phyloP scores from a whole-genome alignment of 192 early-diverging fungal genomes.

The Dispira parvispora region DNA sequence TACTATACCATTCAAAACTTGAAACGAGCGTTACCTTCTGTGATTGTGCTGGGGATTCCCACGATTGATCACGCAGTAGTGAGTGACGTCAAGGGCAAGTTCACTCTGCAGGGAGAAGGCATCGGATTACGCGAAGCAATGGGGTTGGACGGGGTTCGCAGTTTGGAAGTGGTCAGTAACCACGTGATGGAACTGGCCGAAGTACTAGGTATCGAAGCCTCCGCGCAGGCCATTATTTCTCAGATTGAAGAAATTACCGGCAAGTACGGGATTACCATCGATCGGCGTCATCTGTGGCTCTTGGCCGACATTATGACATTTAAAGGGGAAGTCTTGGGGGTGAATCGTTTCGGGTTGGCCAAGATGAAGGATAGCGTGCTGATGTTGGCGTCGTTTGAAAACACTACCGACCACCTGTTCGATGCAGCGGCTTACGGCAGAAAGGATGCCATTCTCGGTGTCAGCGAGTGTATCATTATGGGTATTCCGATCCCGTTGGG shows the following conservation, averaged over 20 bases:
- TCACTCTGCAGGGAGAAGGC: conserved; percentile 44
- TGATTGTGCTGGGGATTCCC: conserved; percentile 30
- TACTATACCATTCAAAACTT: conserved; percentile 64
- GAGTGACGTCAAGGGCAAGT: conserved; percentile 14
- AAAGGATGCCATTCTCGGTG: conserved; percentile 83
- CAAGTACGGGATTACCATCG: conserved; percentile 84
- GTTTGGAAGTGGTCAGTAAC: conserved; percentile 62
- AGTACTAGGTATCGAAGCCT: conserved; percentile 93
- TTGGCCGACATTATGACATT: conserved; percentile 96
- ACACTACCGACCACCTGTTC: conserved; percentile 98
- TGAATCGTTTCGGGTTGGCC: conserved; percentile 96
- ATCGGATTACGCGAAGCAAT: conserved; percentile 85
- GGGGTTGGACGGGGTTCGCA: conserved; percentile 86
- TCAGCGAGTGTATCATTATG: conserved; percentile 99
- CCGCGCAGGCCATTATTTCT: conserved; percentile 70
- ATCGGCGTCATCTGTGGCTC: conserved; percentile 90
- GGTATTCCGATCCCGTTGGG: conserved; percentile 95
- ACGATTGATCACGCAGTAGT: neutral
- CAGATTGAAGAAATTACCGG: conserved; percentile 80
- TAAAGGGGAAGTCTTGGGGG: conserved; percentile 96
- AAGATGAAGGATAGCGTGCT: conserved; percentile 99
- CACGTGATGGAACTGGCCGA: conserved; percentile 83
- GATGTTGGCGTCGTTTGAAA: conserved; percentile 99
- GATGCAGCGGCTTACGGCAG: conserved; percentile 94
- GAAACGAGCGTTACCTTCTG: conserved; percentile 68